Evolutionary conservation across 2,329 filamentous ascomycete species (phyloP).

Genomic region (Pseudogymnoascus sp.): DNA sequence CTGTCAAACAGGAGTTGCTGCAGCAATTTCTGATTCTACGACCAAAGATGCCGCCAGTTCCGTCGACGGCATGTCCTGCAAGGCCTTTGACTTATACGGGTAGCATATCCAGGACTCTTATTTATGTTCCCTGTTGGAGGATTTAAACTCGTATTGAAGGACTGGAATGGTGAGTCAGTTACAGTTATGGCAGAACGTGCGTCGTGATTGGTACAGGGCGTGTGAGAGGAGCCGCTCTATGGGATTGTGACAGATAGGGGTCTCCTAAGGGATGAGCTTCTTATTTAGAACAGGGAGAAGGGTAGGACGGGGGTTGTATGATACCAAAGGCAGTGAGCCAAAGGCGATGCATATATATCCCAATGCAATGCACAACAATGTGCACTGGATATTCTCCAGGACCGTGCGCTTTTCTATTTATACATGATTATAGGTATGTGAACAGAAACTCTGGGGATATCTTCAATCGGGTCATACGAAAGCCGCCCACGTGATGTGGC

Average conservation of each 20-base stretch:
- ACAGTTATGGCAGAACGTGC: no score
- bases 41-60: no score
- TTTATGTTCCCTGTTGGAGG: not conserved
- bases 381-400: not conserved
- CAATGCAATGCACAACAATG: not conserved
- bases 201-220: not conserved
- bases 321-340: no score
- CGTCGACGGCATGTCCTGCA: not conserved
- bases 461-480: not conserved
- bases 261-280: not conserved
- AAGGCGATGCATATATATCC: not conserved
- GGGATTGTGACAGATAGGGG: not conserved
- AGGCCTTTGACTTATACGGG: not conserved
- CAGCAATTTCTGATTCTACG: not conserved
- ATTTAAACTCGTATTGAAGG: not conserved
- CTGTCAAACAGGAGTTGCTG: not conserved
- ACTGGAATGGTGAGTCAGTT: not conserved
- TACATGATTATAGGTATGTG: not conserved
- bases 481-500: not conserved
- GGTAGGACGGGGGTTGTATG: not conserved
- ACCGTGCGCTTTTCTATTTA: not conserved
- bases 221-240: not conserved
- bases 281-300: not conserved
- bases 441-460: not conserved
- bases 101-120: not conserved